Base-by-base conservation (phyloP, 306 rosid species). In the Rosa persica region DNA sequence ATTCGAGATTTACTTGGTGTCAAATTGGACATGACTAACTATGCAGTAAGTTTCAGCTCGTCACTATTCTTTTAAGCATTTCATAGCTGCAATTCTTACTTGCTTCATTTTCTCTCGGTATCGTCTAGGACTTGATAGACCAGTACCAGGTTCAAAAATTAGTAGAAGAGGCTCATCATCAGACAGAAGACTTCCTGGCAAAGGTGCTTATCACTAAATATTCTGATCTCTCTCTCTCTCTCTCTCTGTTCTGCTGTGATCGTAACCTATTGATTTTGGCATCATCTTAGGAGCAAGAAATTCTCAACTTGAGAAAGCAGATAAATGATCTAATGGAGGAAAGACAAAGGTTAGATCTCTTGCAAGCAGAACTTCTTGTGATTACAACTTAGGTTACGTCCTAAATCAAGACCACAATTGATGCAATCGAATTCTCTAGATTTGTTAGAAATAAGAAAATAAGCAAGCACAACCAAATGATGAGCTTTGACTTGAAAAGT, bases 1-100 rank as follows among this genome's bases (percentile, higher is more conserved):
- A 95, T 95, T 83, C 92, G 98, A 67, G 98, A 95, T 81, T 90
- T 95, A 84, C 96, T 95, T 34, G 93, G 96, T 43, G 93, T 95
- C 76, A 95, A 91, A 84, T 73, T 92, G 90, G 98, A 95, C 87
- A 88, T 95, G 73, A 92, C 88, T 16, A 89, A 89, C 84, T 92
- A 86, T 75, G 98, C 98, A 51, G 97, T 89, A 81, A 89, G 98
- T 86, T 62, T 81, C 72, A 47, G 74, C 57, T 72, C 74, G 52
- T 76, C 43, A 60, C 76, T 83, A 17, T 44, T 12, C 78, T 78
- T 30, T 48, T 6, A 54, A 69, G 36, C 42, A 55, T 79, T 72
- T 52, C 57, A 22, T 72, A 67, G 80, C 44, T 47, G 57, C 49
- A 15, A 81, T 81, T 71, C 90, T 89, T 38, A 86, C 51, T 79